Percentiles rank a stretch among this genome's conserved stretches.
Evolutionary conservation across 2,329 filamentous ascomycete species (phyloP).

Genomic region (Aspergillus hortae): DNA sequence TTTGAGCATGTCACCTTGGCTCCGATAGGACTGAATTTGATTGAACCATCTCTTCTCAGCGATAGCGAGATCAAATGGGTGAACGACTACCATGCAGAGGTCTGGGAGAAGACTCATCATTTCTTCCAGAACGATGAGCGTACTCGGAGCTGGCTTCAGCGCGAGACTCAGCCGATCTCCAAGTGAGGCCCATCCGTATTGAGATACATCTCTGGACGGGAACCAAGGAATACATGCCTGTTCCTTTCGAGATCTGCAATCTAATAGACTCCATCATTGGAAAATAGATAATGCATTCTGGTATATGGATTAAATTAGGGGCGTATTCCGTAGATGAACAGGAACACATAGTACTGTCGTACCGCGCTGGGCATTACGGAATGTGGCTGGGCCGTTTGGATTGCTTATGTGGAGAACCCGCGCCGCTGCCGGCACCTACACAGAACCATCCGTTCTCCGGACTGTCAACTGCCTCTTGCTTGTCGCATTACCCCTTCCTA

Average conservation of each 20-base stretch:
- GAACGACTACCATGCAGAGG: constrained; percentile 77
- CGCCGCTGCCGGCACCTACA: background rate
- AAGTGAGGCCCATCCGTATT: constrained; percentile 21
- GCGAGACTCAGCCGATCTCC: constrained; percentile 71
- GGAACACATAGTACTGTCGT: background rate
- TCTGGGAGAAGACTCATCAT: constrained; percentile 73
- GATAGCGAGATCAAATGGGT: constrained; percentile 77
- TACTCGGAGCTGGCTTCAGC: constrained; percentile 75
- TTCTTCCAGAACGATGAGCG: constrained; percentile 71
- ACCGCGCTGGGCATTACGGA: constrained; percentile 3
- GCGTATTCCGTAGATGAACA: background rate
- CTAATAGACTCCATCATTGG: background rate
- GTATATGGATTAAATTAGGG: background rate
- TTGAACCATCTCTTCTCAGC: constrained; percentile 70
- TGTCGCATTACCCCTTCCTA: constrained; percentile 1
- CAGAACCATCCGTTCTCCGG: background rate
- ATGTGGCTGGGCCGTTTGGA: constrained; percentile 13
- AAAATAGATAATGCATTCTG: background rate
- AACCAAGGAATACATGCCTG: no score
- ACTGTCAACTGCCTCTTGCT: constrained; percentile 4
- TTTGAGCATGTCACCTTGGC: constrained; percentile 99
- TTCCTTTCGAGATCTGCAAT: background rate
- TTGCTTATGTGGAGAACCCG: constrained; percentile 6
- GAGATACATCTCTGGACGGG: background rate
- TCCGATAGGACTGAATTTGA: constrained; percentile 85